A percentile compares a stretch with the other conserved stretches of the same genome.
These are phyloP conservation scores for Arthrobotrys musiformis DNA, from an alignment of 2,329 filamentous ascomycete species.

Conservation along the genomic window DNA sequence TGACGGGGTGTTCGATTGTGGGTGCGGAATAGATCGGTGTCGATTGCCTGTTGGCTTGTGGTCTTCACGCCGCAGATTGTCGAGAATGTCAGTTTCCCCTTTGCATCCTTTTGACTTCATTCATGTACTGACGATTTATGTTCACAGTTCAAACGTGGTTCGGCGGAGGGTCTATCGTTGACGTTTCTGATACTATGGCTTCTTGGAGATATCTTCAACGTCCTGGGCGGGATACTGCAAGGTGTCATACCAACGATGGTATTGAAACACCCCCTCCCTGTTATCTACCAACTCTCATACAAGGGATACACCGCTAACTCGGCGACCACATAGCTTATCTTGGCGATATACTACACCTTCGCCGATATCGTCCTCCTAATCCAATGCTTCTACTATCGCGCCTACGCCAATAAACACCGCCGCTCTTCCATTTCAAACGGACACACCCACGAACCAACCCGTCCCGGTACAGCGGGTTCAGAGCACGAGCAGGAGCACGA, in stretches of 20 bases:
- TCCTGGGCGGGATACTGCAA: constrained; percentile 89
- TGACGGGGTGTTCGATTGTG: constrained; percentile 28
- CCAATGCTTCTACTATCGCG: constrained; percentile 94
- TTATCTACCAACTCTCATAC: background rate
- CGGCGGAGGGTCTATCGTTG: constrained; percentile 86
- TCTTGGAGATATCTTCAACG: constrained; percentile 94
- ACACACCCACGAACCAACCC: constrained; percentile 11
- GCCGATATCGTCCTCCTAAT: constrained; percentile 87
- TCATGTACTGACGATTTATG: constrained; percentile 5
- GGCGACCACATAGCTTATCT: constrained; percentile 73
- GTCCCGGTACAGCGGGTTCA: constrained; percentile 61
- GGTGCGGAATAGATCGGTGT: constrained; percentile 76
- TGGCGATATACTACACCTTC: constrained; percentile 93
- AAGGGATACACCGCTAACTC: background rate
- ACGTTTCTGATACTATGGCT: constrained; percentile 95
- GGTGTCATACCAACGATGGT: constrained; percentile 93
- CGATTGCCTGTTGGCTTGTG: constrained; percentile 96
- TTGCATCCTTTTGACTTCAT: too few relatives aligned
- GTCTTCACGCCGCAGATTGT: constrained; percentile 98
- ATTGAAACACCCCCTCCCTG: constrained; percentile 55
- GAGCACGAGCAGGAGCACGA: constrained; percentile 57
- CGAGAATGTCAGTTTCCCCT: constrained; percentile 74
- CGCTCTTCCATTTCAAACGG: constrained; percentile 55
- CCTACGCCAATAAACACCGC: constrained; percentile 64
- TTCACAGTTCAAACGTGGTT: constrained; percentile 75